Base-by-base conservation (phyloP, 805 yeast genomes). In the Cyberlindnera mrakii region DNA sequence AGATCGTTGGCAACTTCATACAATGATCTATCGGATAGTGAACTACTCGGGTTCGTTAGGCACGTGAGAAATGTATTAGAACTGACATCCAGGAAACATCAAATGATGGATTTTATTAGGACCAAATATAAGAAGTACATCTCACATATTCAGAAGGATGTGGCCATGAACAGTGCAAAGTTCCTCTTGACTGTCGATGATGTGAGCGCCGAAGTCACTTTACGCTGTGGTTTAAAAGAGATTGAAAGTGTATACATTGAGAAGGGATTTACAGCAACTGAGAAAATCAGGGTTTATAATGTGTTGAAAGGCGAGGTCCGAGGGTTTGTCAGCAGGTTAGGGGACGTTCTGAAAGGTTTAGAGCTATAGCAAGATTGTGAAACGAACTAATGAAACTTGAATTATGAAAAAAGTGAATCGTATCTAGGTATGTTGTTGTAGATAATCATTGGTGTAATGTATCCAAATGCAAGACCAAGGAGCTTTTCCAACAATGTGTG, bases 401-500 rank as follows among this genome's bases (percentile, higher is more conserved):
- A 20, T 18, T 20, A 20, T 30, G 16, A 39, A 30, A 16, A n/a
- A 29, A 33, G 15, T 39, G 40, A 17, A 20, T 20, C 25, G n/a
- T 35, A 35, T 6, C 8, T 4, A n/a, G 55, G 57, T 6, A 54
- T 16, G 9, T 40, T 14, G 5, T 42, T 30, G 55, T 81, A 81
- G 32, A 80, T 72, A 1, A 69, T 53, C 2, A 59, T 16, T 10
- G 77, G 71, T 19, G 78, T 78, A 8, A 70, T 40, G 59, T 74
- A 77, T 3, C 93, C 88, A 67, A 83, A 74, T 2, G 69, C 9
- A 36, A 85, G 65, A 0, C 96, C 96, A 20, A 77, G 66, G 1
- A 85, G 44, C 57, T 89, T 89, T 58, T 91, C 98, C 2, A 64
- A 42, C 10, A 83, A 56, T 1, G 93, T 79, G 63, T 91, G 98